Evolutionary conservation across 305 asterid species (phyloP).

Genomic region (Galium porrigens): DNA sequence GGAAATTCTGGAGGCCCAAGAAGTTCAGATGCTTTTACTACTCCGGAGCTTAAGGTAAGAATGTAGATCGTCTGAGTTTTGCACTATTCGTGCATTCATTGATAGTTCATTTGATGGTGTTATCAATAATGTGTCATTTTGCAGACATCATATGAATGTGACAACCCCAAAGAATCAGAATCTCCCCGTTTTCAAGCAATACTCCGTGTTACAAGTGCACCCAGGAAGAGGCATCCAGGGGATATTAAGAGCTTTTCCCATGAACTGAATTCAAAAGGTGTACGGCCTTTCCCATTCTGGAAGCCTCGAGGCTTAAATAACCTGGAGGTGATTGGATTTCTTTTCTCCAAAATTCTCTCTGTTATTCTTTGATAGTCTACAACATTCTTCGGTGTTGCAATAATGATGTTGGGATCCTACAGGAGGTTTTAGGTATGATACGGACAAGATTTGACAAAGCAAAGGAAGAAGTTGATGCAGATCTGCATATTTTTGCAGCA

Average conservation of each 20-base stretch:
- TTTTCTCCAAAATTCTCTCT: slow-evolving; percentile 11
- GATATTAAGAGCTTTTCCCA: slow-evolving; percentile 98
- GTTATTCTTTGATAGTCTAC: slow-evolving; percentile 12
- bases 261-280: slow-evolving; percentile 95
- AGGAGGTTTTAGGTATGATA: slow-evolving; percentile 89
- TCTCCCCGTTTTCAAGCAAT: slow-evolving; percentile 99
- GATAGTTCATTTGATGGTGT: neutral
- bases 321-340: slow-evolving; percentile 55
- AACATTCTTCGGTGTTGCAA: slow-evolving; percentile 18
- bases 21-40: slow-evolving; percentile 49
- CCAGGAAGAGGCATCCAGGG: slow-evolving; percentile 89
- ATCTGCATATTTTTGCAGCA: slow-evolving; percentile 89
- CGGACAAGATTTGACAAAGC: slow-evolving; percentile 90
- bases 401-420: slow-evolving; percentile 21
- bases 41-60: slow-evolving; percentile 87
- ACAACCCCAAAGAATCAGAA: slow-evolving; percentile 93
- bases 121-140: slow-evolving; percentile 10
- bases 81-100: slow-evolving; percentile 12
- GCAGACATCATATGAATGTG: slow-evolving; percentile 78
- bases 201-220: slow-evolving; percentile 96
- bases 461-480: slow-evolving; percentile 94
- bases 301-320: slow-evolving; percentile 84
- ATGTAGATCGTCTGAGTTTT: slow-evolving; percentile 18
- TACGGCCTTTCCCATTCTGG: slow-evolving; percentile 97
- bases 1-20: slow-evolving; percentile 48